These are phyloP conservation scores for Parastagonospora avenae DNA, from an alignment of 2,329 filamentous ascomycete species.

Conservation along the genomic window DNA sequence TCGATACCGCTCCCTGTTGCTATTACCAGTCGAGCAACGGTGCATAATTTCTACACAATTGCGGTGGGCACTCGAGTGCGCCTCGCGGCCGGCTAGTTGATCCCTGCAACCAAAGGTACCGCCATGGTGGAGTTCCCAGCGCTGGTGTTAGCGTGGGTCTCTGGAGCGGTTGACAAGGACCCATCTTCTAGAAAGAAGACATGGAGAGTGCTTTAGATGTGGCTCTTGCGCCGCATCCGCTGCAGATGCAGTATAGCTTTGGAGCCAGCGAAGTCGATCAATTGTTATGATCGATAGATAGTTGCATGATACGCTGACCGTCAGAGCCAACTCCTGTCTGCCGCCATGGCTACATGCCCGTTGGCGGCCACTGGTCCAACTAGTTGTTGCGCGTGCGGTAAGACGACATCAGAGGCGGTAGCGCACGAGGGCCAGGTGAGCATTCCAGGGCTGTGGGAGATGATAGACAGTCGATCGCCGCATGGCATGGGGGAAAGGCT, in stretches of 20 bases:
- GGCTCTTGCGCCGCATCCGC: not conserved
- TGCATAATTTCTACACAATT: slow-evolving; percentile 45
- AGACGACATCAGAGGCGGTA: slow-evolving; percentile 36
- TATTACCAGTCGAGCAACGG: slow-evolving; percentile 32
- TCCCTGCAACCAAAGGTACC: slow-evolving; percentile 36
- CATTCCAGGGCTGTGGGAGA: slow-evolving; percentile 30
- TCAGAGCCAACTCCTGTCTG: too few species aligned
- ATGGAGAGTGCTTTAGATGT: slow-evolving; percentile 15
- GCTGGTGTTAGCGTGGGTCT: slow-evolving; percentile 32
- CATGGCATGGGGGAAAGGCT: slow-evolving; percentile 19
- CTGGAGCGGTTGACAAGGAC: slow-evolving; percentile 31
- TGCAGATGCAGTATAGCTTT: too few species aligned
- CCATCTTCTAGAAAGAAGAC: slow-evolving; percentile 27
- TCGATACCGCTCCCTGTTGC: slow-evolving; percentile 27
- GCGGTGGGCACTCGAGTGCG: slow-evolving; percentile 41
- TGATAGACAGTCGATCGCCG: slow-evolving; percentile 33
- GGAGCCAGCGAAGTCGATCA: too few species aligned
- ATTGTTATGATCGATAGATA: too few species aligned
- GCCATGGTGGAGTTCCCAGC: slow-evolving; percentile 36
- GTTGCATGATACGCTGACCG: too few species aligned
- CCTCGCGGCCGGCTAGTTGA: slow-evolving; percentile 36
- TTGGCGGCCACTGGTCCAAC: not conserved
- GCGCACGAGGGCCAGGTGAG: slow-evolving; percentile 24
- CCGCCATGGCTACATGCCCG: too few species aligned
- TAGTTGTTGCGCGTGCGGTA: slow-evolving; percentile 13